Conservation (phyloP, 441 rosid species). For the Populus hybrid region DNA sequence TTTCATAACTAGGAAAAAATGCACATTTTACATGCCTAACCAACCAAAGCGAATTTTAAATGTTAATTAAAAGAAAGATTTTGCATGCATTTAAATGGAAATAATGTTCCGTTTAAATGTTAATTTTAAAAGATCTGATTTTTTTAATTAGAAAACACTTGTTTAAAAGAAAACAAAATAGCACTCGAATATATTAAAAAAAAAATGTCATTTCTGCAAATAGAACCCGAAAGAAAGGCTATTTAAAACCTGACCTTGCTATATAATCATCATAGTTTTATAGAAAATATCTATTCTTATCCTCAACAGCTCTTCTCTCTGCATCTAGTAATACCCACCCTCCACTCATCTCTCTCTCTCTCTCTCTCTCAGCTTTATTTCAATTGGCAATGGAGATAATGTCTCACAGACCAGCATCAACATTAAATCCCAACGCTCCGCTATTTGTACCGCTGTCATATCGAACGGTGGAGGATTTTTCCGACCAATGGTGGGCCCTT, state of each 20-base stretch:
- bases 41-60: background rate
- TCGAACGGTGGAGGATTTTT: conserved; percentile 62
- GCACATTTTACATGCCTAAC: background rate
- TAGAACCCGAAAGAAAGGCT: background rate
- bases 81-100: background rate
- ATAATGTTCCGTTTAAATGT: background rate
- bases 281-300: rapidly evolving
- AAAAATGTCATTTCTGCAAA: conserved; percentile 22
- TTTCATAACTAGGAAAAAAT: background rate
- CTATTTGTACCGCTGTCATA: conserved; percentile 52
- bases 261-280: background rate
- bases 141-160: no score
- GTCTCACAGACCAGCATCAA: conserved; percentile 17
- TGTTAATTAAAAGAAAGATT: background rate
- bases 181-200: background rate
- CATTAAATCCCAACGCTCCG: conserved; percentile 59
- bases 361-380: background rate
- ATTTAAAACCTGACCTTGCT: background rate
- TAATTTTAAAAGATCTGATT: no score
- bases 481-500: conserved; percentile 65
- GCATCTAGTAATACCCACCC: background rate
- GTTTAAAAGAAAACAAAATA: no score
- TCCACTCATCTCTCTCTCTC: background rate
- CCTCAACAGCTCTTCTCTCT: background rate
- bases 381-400: conserved; percentile 39